Conservation (phyloP, 1,139 yeast genomes). For the Petasospora fabianii region DNA sequence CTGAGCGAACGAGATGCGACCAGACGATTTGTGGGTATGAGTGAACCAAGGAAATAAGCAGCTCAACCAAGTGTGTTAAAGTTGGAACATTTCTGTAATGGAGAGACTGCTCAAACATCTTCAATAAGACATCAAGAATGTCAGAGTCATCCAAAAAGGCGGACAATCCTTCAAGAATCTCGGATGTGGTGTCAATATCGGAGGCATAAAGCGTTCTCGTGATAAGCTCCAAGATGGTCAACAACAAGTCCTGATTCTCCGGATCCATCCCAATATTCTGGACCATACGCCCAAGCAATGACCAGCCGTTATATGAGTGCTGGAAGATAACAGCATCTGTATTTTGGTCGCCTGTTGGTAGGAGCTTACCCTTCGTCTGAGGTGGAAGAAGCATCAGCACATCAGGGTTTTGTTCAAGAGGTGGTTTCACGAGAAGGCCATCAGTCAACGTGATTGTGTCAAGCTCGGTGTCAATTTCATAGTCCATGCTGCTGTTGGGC, state of each 20-base stretch:
- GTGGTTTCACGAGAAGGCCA: slow-evolving; percentile 38
- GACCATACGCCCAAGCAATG: slow-evolving; percentile 70
- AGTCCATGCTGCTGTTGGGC: slow-evolving; percentile 28
- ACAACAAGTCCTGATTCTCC: slow-evolving; percentile 37
- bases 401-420: slow-evolving; percentile 37
- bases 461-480: slow-evolving; percentile 32
- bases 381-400: slow-evolving; percentile 39
- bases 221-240: slow-evolving; percentile 50
- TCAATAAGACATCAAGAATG: slow-evolving; percentile 62
- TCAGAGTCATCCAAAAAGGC: slow-evolving; percentile 64
- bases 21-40: slow-evolving; percentile 67
- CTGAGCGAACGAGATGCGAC: slow-evolving; percentile 70
- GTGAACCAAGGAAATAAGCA: slow-evolving; percentile 47
- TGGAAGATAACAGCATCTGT: slow-evolving; percentile 63
- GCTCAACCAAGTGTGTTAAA: slow-evolving; percentile 45
- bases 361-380: slow-evolving; percentile 70
- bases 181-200: slow-evolving; percentile 38
- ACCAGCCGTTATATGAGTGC: slow-evolving; percentile 82
- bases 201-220: slow-evolving; percentile 46
- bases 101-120: slow-evolving; percentile 65
- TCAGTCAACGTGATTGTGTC: slow-evolving; percentile 38
- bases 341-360: slow-evolving; percentile 41
- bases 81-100: slow-evolving; percentile 49
- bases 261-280: slow-evolving; percentile 47
- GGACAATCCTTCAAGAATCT: slow-evolving; percentile 46